Conservation (phyloP, 2,329 filamentous ascomycete species). For the Diaporthe vaccinii region DNA sequence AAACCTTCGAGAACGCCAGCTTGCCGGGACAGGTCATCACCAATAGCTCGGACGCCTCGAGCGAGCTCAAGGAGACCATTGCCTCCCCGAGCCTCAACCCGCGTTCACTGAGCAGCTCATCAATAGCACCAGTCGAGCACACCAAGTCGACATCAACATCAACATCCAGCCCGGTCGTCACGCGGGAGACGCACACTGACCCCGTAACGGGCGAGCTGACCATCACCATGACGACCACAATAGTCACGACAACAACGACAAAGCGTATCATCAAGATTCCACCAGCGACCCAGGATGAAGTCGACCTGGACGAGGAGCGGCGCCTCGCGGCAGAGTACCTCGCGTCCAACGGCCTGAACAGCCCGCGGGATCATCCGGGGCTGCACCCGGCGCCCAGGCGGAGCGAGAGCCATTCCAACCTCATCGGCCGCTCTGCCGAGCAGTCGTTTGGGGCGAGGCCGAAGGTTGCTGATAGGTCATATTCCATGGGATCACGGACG, state of each 20-base stretch:
- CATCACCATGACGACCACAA: neutral
- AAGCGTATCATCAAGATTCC: constrained; percentile 18
- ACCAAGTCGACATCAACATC: neutral
- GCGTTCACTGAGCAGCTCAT: constrained; percentile 1
- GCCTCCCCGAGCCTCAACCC: constrained; percentile 6
- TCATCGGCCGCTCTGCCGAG: neutral
- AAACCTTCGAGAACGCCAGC: neutral
- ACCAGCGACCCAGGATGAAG: neutral
- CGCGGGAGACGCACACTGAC: constrained; percentile 12
- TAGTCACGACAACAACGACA: neutral
- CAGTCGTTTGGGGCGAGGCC: constrained; percentile 12
- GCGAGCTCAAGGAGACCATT: constrained; percentile 12
- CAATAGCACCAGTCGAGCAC: constrained; percentile 18
- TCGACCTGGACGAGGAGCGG: constrained; percentile 17
- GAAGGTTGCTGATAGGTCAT: neutral
- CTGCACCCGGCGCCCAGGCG: constrained; percentile 4
- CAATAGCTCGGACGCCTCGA: neutral
- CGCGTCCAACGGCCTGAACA: constrained; percentile 1
- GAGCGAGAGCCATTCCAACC: neutral
- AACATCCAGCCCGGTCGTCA: constrained; percentile 8
- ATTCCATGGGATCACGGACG: constrained; percentile 14
- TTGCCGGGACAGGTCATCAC: neutral
- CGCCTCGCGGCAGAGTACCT: constrained; percentile 10
- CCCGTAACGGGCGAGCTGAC: neutral
- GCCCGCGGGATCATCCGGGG: neutral